Evolutionary conservation across 140 eudicot species (phyloP).

Genomic region (Cichorium intybus): DNA sequence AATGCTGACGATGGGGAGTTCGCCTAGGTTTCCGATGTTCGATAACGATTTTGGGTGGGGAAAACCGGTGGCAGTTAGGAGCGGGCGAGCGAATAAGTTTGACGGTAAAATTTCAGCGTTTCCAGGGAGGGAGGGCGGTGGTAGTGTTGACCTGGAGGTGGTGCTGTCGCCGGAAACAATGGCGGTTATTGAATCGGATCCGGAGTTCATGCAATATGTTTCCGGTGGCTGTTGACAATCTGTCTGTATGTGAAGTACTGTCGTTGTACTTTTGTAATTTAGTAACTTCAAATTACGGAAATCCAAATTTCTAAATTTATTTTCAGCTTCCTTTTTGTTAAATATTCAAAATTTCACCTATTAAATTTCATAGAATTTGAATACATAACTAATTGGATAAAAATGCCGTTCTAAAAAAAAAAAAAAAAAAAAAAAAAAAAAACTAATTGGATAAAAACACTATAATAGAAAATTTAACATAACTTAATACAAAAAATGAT

Average conservation of each 20-base stretch:
- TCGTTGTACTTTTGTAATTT: slow-evolving; percentile 8
- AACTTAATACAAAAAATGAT: too few relatives aligned
- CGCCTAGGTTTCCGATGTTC: slow-evolving; percentile 82
- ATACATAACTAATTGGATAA: too few relatives aligned
- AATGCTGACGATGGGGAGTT: slow-evolving; percentile 82
- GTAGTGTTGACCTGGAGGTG: slow-evolving; percentile 80
- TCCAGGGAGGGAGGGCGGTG: slow-evolving; percentile 69
- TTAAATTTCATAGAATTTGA: too few relatives aligned
- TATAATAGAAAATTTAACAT: too few relatives aligned
- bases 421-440: too few relatives aligned
- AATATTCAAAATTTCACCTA: background rate
- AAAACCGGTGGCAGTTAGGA: slow-evolving; percentile 60
- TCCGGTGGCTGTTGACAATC: slow-evolving; percentile 16
- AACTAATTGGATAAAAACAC: too few relatives aligned
- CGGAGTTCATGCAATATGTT: slow-evolving; percentile 74
- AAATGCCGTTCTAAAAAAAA: too few relatives aligned
- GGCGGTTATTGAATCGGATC: slow-evolving; percentile 59
- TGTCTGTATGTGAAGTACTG: slow-evolving; percentile 1
- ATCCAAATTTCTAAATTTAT: slow-evolving; percentile 4
- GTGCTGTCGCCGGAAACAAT: slow-evolving; percentile 70
- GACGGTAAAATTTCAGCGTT: slow-evolving; percentile 87
- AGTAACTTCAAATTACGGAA: slow-evolving; percentile 1
- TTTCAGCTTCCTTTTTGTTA: background rate
- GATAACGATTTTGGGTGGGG: slow-evolving; percentile 93
- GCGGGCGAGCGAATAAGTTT: slow-evolving; percentile 80